These are phyloP conservation scores for Aspergillus olivimuriae DNA, from an alignment of 495 filamentous ascomycete genomes.

Conservation along the genomic window DNA sequence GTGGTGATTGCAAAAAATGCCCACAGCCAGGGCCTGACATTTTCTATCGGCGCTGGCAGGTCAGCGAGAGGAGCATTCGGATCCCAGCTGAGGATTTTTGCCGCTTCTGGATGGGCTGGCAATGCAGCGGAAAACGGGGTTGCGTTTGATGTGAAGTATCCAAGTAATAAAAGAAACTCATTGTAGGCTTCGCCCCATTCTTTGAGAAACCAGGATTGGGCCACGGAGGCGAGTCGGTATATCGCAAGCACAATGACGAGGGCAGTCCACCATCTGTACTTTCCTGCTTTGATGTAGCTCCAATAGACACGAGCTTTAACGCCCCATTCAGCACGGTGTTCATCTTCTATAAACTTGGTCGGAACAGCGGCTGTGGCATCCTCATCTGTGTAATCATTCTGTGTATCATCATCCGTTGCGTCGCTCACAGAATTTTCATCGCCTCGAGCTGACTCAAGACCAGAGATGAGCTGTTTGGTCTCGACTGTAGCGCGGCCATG, in stretches of 20 bases:
- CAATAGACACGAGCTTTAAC: constrained; percentile 71
- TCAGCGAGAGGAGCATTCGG: constrained; percentile 40
- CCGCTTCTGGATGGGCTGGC: constrained; percentile 1
- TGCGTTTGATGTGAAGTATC: constrained; percentile 2
- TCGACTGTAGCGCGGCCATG: constrained; percentile 48
- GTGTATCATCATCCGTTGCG: constrained; percentile 26
- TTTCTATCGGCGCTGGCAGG: constrained; percentile 57
- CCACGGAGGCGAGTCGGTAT: constrained; percentile 54
- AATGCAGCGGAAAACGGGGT: not conserved
- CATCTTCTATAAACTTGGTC: constrained; percentile 78
- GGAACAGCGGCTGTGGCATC: constrained; percentile 48
- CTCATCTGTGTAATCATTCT: constrained; percentile 30
- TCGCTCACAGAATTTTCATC: constrained; percentile 14
- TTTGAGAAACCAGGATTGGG: constrained; percentile 75
- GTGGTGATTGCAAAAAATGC: constrained; percentile 57
- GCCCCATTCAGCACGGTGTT: constrained; percentile 67
- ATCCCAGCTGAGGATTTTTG: constrained; percentile 16
- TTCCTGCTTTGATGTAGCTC: constrained; percentile 75
- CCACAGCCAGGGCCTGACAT: constrained; percentile 68
- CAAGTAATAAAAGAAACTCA: constrained; percentile 14
- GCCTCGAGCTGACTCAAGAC: constrained; percentile 8
- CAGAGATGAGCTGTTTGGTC: constrained; percentile 26
- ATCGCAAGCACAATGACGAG: constrained; percentile 52
- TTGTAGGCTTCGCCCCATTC: constrained; percentile 76
- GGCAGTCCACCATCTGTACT: constrained; percentile 61